Conservation (phyloP, 176 grass and related monocot genomes). For the Triticum dicoccoides region DNA sequence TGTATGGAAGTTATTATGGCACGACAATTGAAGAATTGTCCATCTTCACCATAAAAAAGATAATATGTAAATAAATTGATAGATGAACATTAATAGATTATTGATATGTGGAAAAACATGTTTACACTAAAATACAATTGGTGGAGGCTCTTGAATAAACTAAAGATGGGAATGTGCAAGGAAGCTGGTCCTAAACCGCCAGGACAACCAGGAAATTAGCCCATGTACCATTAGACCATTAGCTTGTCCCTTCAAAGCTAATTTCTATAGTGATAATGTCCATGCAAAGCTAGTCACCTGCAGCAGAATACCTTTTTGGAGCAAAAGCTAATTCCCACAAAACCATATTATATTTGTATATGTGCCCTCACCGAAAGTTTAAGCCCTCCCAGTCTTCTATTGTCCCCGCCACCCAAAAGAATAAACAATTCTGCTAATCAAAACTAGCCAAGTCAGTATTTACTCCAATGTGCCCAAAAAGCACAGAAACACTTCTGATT, state of each 20-base stretch:
- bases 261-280: too few species aligned
- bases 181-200: not conserved
- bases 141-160: not conserved
- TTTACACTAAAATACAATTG: not conserved
- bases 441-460: too few species aligned
- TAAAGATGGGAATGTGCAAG: not conserved
- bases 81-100: not conserved
- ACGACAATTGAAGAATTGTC: not conserved
- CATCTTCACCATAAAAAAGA: not conserved
- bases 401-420: too few species aligned
- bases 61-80: not conserved
- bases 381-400: too few species aligned
- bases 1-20: not conserved
- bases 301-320: not conserved
- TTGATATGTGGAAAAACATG: too few species aligned
- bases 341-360: too few species aligned
- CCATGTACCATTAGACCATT: not conserved
- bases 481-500: too few species aligned
- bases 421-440: too few species aligned
- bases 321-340: not conserved
- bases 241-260: not conserved
- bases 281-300: not conserved
- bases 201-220: not conserved
- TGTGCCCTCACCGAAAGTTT: too few species aligned
- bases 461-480: too few species aligned